Evolutionary conservation across 2,329 filamentous ascomycete genomes (phyloP).

Genomic region (Stenocarpella maydis): DNA sequence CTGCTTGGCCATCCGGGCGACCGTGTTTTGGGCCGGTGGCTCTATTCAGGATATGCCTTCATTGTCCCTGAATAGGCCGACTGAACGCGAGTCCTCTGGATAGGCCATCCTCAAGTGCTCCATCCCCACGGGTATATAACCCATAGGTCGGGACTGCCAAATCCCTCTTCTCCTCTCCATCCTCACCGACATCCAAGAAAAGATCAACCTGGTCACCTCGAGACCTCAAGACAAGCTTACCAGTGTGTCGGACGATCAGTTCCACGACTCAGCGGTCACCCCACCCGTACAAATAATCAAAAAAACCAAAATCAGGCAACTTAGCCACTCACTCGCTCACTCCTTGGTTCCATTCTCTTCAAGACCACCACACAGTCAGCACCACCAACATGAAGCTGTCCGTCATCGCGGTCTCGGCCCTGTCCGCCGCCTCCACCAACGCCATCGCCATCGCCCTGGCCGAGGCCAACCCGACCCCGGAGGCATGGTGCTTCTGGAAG

Average conservation of each 20-base stretch:
- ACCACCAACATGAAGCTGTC: slow-evolving; percentile 41
- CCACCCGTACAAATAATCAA: slow-evolving; percentile 8
- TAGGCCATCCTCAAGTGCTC: slow-evolving; percentile 12
- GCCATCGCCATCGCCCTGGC: slow-evolving; percentile 39
- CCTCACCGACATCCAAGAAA: slow-evolving; percentile 18
- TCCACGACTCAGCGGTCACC: slow-evolving; percentile 31
- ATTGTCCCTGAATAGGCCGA: slow-evolving; percentile 34
- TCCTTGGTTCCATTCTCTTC: neutral
- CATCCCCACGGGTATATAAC: slow-evolving; percentile 24
- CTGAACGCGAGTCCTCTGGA: slow-evolving; percentile 14
- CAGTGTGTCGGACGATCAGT: slow-evolving; percentile 32
- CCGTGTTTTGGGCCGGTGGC: neutral
- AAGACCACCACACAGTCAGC: slow-evolving; percentile 27
- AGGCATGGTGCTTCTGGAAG: slow-evolving; percentile 45
- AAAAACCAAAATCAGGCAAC: neutral
- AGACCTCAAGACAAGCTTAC: slow-evolving; percentile 32
- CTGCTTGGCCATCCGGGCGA: neutral
- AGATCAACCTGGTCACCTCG: slow-evolving; percentile 27
- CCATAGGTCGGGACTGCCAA: neutral
- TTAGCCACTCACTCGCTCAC: slow-evolving; percentile 7
- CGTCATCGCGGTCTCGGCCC: slow-evolving; percentile 40
- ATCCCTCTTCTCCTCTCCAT: neutral
- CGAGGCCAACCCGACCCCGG: slow-evolving; percentile 37
- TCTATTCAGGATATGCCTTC: slow-evolving; percentile 15
- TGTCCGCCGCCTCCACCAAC: slow-evolving; percentile 38